Evolutionary conservation across 2,329 filamentous ascomycete genomes (phyloP).

Genomic region (Alternaria solani): DNA sequence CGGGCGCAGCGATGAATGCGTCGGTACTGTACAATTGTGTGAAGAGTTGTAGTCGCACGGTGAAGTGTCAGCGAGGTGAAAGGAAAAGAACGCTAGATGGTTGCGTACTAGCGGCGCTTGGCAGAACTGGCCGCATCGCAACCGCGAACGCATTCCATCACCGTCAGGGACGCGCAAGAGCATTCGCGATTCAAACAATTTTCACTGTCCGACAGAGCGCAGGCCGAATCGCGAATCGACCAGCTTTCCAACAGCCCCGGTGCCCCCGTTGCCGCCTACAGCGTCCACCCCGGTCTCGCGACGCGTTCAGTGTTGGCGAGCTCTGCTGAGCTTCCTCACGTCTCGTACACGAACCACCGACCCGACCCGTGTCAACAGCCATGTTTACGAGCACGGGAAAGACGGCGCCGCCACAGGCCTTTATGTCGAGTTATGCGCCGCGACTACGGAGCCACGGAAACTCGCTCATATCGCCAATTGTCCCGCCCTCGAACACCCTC

Average conservation of each 20-base stretch:
- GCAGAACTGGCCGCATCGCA: conserved; percentile 28
- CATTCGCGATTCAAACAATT: conserved; percentile 21
- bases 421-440: conserved; percentile 90
- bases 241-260: conserved; percentile 3
- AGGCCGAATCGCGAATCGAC: conserved; percentile 13
- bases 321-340: conserved; percentile 40
- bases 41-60: neutral
- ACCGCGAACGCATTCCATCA: conserved; percentile 33
- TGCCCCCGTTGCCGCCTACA: conserved; percentile 6
- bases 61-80: conserved; percentile 9
- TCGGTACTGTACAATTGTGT: neutral
- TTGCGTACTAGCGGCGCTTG: conserved; percentile 22
- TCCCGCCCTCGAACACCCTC: conserved; percentile 72
- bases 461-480: conserved; percentile 84
- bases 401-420: conserved; percentile 75
- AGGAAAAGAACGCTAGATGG: conserved; percentile 1
- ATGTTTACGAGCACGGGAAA: conserved; percentile 53
- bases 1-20: neutral
- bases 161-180: conserved; percentile 38
- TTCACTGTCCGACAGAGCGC: conserved; percentile 11
- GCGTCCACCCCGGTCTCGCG: conserved; percentile 21
- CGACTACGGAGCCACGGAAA: conserved; percentile 91
- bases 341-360: conserved; percentile 30
- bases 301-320: conserved; percentile 45
- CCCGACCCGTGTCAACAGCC: conserved; percentile 37